Conservation (phyloP, 208 protist species). For the Blechomonas ayalai region DNA sequence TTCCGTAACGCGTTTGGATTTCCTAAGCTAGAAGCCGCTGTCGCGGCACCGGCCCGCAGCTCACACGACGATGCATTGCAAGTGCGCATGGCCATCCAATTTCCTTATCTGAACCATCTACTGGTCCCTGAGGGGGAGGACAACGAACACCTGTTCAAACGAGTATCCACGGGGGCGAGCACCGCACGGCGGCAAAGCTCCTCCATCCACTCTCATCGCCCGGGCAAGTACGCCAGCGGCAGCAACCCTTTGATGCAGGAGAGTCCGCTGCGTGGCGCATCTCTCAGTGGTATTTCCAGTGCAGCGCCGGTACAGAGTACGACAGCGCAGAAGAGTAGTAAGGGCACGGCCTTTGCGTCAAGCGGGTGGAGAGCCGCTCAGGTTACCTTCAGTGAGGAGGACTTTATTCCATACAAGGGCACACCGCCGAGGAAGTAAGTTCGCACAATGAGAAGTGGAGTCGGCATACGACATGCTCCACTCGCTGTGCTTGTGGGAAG, state of each 20-base stretch:
- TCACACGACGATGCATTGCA: constrained; percentile 36
- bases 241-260: constrained; percentile 60
- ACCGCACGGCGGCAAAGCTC: neutral
- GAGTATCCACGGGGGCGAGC: constrained; percentile 1
- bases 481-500: no score
- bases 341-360: constrained; percentile 49
- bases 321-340: constrained; percentile 5
- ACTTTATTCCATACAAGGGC: constrained; percentile 59
- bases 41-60: constrained; percentile 1
- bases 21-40: constrained; percentile 17
- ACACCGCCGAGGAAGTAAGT: no score
- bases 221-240: constrained; percentile 19
- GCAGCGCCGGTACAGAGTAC: neutral
- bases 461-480: no score
- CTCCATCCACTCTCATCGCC: neutral
- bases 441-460: no score
- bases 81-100: constrained; percentile 56
- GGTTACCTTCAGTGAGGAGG: constrained; percentile 45
- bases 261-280: constrained; percentile 13
- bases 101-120: constrained; percentile 71
- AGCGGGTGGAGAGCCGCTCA: constrained; percentile 52
- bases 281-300: neutral
- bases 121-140: constrained; percentile 57
- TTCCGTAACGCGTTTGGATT: constrained; percentile 58
- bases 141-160: constrained; percentile 31